Conservation (phyloP, 345 rosid species). For the Citrus sp. region DNA sequence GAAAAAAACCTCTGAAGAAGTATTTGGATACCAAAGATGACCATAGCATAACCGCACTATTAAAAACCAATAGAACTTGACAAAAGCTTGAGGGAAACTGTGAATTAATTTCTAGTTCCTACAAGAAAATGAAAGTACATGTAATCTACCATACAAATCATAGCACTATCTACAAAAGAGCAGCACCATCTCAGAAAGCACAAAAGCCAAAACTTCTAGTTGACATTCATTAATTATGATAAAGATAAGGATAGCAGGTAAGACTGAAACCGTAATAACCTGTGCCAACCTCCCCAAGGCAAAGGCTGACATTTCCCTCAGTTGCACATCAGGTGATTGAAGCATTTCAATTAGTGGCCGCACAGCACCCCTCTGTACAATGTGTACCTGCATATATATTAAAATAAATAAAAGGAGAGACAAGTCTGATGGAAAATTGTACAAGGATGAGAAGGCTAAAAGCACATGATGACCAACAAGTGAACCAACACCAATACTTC, state of each 20-base stretch:
- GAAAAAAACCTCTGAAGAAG: background rate
- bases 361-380: constrained; percentile 99
- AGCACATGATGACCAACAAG: background rate
- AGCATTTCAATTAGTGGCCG: constrained; percentile 94
- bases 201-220: background rate
- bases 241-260: background rate
- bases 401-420: constrained; percentile 3
- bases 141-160: background rate
- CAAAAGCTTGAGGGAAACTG: background rate
- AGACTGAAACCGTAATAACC: constrained; percentile 42
- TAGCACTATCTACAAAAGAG: background rate
- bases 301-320: constrained; percentile 99
- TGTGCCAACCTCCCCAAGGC: constrained; percentile 99
- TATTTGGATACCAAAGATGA: background rate
- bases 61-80: background rate
- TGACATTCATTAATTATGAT: background rate
- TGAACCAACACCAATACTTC: background rate
- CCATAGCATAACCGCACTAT: background rate
- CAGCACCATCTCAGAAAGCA: background rate
- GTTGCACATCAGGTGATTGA: constrained; percentile 78
- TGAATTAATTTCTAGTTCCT: background rate
- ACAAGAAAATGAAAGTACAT: background rate
- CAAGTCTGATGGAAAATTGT: background rate
- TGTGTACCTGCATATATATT: constrained; percentile 69
- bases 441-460: constrained; percentile 6